Base-by-base conservation (phyloP, 306 rosid genomes). In the Luffa aegyptiaca region DNA sequence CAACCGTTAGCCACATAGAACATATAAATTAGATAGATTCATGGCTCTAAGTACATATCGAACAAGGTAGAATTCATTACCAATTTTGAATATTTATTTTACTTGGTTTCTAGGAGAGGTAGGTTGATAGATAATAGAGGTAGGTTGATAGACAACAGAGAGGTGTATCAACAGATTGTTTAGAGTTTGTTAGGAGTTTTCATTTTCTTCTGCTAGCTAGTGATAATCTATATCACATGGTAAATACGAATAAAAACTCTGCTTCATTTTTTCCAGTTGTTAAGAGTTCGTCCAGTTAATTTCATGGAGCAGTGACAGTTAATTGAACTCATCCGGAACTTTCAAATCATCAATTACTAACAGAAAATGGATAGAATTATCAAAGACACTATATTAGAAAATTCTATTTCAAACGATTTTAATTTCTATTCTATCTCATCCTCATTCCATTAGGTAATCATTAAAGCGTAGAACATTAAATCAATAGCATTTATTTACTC, bases 1-100 rank as follows among this genome's bases (percentile, higher is more conserved):
- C 56, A 85, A 65, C 83, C 87, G 5, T 10, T 14, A 62, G 73
- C 70, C 44, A 80, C 17, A 71, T 21, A 71, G 18, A 46, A 45
- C 57, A 3, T 12, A 20, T 71, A 44, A 42, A 71, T 45, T 45
- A 71, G 76, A 46, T 46, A 71, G 76, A 71, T 69, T 16, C 12
- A 49, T 48, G 55, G 44, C 44, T 49, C 18, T 48, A 14, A 49
- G 78, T 73, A 49, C 78, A 73, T 45, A 48, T 31, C 58, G 26
- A 71, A 26, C 42, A 49, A 49, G 59, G n/a, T 14, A 45, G 56
- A 45, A 12, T 70, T 20, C 26, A 10, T 44, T 44, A 11, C 37
- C 55, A 11, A 44, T n/a, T 3, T 44, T 45, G 37, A 37, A 71
- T 45, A 12, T 21, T 21, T 21, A 21, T 26, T 72, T 48, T 72